A percentile compares a stretch with the other conserved stretches of the same genome.
These are phyloP conservation scores for Populus pruinosa DNA, from an alignment of 345 rosid genomes.

Conservation along the genomic window DNA sequence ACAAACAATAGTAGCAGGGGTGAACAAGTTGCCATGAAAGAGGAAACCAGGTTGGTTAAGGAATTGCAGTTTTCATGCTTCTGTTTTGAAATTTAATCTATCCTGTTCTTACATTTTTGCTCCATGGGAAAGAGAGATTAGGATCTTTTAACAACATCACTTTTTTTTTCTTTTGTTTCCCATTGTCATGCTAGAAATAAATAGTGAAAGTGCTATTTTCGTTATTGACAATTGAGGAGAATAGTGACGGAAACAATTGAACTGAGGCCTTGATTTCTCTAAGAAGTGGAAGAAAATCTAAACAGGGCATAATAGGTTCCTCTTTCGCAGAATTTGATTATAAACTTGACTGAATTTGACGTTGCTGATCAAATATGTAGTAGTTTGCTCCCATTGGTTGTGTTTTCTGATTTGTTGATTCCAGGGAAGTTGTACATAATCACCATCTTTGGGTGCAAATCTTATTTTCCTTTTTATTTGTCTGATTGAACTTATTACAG, in stretches of 20 bases:
- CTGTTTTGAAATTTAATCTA: not conserved
- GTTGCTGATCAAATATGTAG: too few species aligned
- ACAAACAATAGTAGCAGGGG: slow-evolving; percentile 48
- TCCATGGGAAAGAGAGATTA: not conserved
- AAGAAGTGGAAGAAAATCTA: not conserved
- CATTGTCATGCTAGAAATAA: not conserved
- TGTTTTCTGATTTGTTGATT: not conserved
- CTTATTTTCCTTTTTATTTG: not conserved
- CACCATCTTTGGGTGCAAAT: too few species aligned
- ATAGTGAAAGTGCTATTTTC: not conserved
- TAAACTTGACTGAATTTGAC: too few species aligned
- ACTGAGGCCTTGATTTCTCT: not conserved
- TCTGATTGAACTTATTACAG: not conserved
- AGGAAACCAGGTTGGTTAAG: slow-evolving; percentile 55
- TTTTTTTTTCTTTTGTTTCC: not conserved
- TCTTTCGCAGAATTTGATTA: too few species aligned
- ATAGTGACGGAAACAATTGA: not conserved
- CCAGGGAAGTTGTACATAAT: too few species aligned
- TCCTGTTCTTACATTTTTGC: not conserved
- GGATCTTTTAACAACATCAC: not conserved
- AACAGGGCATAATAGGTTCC: not conserved
- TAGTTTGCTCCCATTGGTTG: too few species aligned
- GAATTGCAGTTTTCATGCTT: slow-evolving; percentile 10
- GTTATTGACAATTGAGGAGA: not conserved
- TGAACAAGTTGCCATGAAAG: slow-evolving; percentile 39